Base-by-base conservation (phyloP, 306 rosid species). In the Trifolium fragiferum region DNA sequence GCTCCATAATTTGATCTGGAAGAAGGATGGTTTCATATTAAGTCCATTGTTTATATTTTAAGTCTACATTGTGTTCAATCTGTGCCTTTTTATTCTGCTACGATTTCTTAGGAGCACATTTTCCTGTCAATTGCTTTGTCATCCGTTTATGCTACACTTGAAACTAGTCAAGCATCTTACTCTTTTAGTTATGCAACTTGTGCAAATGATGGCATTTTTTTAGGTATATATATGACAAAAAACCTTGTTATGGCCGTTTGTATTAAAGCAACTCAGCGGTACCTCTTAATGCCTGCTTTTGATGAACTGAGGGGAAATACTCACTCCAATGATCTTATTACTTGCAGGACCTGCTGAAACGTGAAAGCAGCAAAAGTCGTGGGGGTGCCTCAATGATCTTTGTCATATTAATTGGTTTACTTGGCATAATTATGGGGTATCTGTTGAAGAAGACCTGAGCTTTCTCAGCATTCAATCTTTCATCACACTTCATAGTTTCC, bases 261-360 rank as follows among this genome's bases (percentile, higher is more conserved):
- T 51, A 41, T 32, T 18, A 11, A 69, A 38, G 23, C 46, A 50
- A 50, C 44, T 50, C 1, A 11, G 10, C 18, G 13, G 25, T 33
- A n/a, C 44, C 64, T 64, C 67, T 20, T 32, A 70, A 44, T 79
- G 50, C 51, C 57, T 63, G n/a, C 44, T 63, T 55, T 68, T 70
- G 57, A 63, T 70, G 57, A 63, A 68, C 72, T 30, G 71, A n/a
- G 55, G 27, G 47, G 49, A 18, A 72, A 60, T 6, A 19, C 60
- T 70, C 10, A 62, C 60, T 55, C 65, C 18, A 27, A 49, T 58
- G 40, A 70, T 74, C 53, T 65, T 78, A 30, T 60, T 51, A 60
- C 41, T 55, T 85, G 88, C 84, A 94, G 98, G 97, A 91, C 50
- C 78, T 90, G 62, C 82, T 94, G 90, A 90, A 68, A 85, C 91